phyloP scores from a whole-genome alignment of 805 yeast species.

The Ascoidea tarda region DNA sequence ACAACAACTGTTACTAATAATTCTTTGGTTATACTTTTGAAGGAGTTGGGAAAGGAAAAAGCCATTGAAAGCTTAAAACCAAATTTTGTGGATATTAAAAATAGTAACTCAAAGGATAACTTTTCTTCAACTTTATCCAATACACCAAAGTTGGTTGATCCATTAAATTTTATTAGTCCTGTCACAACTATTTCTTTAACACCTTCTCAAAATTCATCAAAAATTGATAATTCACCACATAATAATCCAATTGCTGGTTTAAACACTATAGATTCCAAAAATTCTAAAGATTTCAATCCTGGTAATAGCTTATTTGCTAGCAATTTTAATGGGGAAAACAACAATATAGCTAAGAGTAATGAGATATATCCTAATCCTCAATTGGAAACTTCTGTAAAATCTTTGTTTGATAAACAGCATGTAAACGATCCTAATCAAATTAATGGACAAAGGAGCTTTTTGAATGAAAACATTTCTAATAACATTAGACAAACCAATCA shows the following conservation, averaged over 20 bases:
- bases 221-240: no score
- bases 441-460: neutral
- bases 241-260: neutral
- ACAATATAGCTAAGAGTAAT: no score
- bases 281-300: no score
- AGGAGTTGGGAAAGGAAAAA: conserved; percentile 38
- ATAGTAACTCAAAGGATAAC: neutral
- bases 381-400: neutral
- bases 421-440: no score
- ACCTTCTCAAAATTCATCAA: neutral
- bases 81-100: neutral
- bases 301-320: neutral
- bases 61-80: conserved; percentile 18
- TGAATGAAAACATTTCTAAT: neutral
- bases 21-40: conserved; percentile 36
- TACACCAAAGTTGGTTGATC: neutral
- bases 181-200: no score
- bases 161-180: neutral
- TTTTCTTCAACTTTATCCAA: neutral
- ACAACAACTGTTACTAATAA: conserved; percentile 38
- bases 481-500: no score
- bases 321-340: neutral
- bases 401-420: neutral
- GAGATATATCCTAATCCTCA: no score
- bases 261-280: neutral